phyloP scores from a whole-genome alignment of 345 rosid genomes.

The Moricandia arvensis region DNA sequence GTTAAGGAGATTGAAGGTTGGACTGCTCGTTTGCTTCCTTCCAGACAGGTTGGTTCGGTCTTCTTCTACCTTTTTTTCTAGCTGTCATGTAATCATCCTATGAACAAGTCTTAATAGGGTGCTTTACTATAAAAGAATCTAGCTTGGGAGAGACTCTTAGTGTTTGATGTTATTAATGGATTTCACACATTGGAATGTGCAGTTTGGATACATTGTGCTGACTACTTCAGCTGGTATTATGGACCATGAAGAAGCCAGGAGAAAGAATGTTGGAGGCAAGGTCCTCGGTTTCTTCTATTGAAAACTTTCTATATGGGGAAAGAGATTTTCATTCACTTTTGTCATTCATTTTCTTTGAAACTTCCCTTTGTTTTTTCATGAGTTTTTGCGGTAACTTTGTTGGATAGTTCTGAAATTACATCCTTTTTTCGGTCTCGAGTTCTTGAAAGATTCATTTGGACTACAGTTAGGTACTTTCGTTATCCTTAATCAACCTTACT shows the following conservation, averaged over 20 bases:
- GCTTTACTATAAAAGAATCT: too few relatives aligned
- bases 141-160: background rate
- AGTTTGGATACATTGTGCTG: conserved; percentile 44
- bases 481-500: background rate
- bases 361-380: background rate
- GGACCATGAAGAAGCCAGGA: conserved; percentile 48
- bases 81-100: background rate
- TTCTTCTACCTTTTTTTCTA: background rate
- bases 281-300: conserved; percentile 47
- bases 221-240: conserved; percentile 45
- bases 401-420: conserved; percentile 17
- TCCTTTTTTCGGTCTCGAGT: background rate
- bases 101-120: too few relatives aligned
- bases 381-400: conserved; percentile 30
- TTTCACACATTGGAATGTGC: background rate
- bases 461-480: background rate
- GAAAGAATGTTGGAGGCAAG: conserved; percentile 48
- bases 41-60: conserved; percentile 48
- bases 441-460: background rate
- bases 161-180: background rate
- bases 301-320: background rate
- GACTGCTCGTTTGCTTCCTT: conserved; percentile 59
- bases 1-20: conserved; percentile 56
- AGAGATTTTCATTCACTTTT: background rate
- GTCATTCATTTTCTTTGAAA: conserved; percentile 7